phyloP scores from a whole-genome alignment of 768 basidiomycete species.

The Pulveroboletus frians region DNA sequence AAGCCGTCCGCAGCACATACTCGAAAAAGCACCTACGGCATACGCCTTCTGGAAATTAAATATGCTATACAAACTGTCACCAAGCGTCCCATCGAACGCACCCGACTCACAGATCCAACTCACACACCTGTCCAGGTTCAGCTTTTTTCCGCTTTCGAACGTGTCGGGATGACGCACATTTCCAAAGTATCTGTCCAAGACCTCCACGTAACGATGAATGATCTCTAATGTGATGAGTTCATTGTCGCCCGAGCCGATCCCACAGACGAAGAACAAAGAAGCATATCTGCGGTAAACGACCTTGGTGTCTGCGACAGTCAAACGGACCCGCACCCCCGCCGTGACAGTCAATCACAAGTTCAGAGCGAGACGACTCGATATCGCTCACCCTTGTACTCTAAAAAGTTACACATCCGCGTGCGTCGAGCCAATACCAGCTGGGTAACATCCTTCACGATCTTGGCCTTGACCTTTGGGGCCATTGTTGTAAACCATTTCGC shows the following conservation, averaged over 20 bases:
- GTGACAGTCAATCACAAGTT: conserved; percentile 26
- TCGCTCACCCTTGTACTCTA: conserved; percentile 87
- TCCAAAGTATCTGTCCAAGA: conserved; percentile 61
- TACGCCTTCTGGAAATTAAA: conserved; percentile 99
- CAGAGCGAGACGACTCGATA: neutral
- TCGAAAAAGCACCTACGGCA: conserved; percentile 45
- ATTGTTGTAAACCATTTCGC: conserved; percentile 95
- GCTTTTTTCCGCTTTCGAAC: neutral
- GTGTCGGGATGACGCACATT: conserved; percentile 30
- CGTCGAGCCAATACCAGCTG: conserved; percentile 85
- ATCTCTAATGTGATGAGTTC: conserved; percentile 90
- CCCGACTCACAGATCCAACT: conserved; percentile 76
- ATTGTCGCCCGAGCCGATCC: conserved; percentile 79
- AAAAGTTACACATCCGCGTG: conserved; percentile 91
- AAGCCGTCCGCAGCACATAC: neutral
- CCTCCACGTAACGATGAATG: conserved; percentile 90
- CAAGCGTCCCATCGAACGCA: neutral
- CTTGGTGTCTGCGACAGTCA: conserved; percentile 54
- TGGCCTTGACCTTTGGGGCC: conserved; percentile 72
- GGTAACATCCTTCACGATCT: conserved; percentile 94
- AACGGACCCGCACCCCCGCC: neutral
- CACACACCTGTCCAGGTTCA: conserved; percentile 58
- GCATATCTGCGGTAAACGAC: conserved; percentile 95
- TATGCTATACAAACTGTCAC: conserved; percentile 51
- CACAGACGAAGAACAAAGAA: conserved; percentile 91